Conservation (phyloP, 2,329 filamentous ascomycete species). For the Pyrenophora teres region DNA sequence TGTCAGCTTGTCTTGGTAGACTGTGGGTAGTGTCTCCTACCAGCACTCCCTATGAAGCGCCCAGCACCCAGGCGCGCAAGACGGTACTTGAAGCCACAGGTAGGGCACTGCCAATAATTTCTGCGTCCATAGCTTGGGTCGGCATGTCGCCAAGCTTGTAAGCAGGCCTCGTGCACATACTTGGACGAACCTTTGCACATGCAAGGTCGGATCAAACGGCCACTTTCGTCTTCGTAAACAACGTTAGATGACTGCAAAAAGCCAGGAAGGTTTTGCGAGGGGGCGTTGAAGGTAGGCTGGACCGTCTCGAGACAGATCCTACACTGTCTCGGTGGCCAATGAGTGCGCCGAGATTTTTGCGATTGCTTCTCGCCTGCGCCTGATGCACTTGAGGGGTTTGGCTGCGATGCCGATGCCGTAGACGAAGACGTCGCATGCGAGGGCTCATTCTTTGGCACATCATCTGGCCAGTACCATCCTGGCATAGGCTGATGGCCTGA, state of each 20-base stretch:
- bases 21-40: conserved; percentile 33
- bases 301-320: conserved; percentile 85
- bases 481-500: conserved; percentile 47
- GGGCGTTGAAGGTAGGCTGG: conserved; percentile 62
- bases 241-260: conserved; percentile 65
- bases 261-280: conserved; percentile 59
- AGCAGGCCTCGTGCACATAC: conserved; percentile 91
- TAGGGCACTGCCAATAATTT: conserved; percentile 86
- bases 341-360: conserved; percentile 39
- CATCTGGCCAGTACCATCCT: conserved; percentile 55
- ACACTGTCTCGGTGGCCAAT: conserved; percentile 76
- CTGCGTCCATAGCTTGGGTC: conserved; percentile 66
- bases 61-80: conserved; percentile 78
- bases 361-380: conserved; percentile 19
- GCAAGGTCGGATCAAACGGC: conserved; percentile 84
- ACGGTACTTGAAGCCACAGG: conserved; percentile 82
- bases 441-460: conserved; percentile 45
- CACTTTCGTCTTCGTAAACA: conserved; percentile 74
- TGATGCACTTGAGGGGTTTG: conserved; percentile 23
- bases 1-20: conserved; percentile 16
- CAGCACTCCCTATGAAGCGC: conserved; percentile 59
- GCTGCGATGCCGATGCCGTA: conserved; percentile 18
- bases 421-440: conserved; percentile 14
- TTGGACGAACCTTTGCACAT: conserved; percentile 90
- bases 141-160: conserved; percentile 79